Evolutionary conservation across 805 yeast species (phyloP).

Genomic region (Wickerhamiella cacticola): DNA sequence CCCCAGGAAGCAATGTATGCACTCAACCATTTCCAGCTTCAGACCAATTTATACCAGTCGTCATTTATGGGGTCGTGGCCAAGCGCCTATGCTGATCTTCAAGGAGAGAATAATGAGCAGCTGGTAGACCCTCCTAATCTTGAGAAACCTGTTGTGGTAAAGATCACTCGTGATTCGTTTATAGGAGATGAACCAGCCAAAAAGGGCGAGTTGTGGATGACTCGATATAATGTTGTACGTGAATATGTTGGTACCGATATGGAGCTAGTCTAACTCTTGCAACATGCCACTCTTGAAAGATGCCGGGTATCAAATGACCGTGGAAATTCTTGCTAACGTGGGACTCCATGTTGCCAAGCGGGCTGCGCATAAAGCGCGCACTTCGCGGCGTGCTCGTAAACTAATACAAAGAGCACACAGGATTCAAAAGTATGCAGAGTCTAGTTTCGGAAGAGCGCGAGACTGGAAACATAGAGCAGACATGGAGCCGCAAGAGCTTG

Average conservation of each 20-base stretch:
- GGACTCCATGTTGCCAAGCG: background rate
- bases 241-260: slow-evolving; percentile 15
- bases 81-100: slow-evolving; percentile 52
- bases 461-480: background rate
- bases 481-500: too few species aligned
- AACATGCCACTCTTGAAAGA: background rate
- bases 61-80: slow-evolving; percentile 63
- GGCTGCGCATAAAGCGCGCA: background rate
- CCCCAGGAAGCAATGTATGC: slow-evolving; percentile 16
- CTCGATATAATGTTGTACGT: slow-evolving; percentile 47
- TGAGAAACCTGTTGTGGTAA: slow-evolving; percentile 64
- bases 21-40: slow-evolving; percentile 45
- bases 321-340: background rate
- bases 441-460: background rate
- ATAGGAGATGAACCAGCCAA: slow-evolving; percentile 40
- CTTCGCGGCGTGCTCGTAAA: background rate
- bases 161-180: slow-evolving; percentile 34
- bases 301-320: background rate
- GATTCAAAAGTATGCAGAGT: background rate
- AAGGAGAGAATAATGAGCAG: slow-evolving; percentile 49
- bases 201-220: slow-evolving; percentile 59
- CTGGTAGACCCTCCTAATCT: slow-evolving; percentile 77
- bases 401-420: background rate
- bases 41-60: slow-evolving; percentile 52
- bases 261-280: slow-evolving; percentile 18